Base-by-base conservation (phyloP, 2,329 filamentous ascomycete genomes). In the Fusarium bactridioides region DNA sequence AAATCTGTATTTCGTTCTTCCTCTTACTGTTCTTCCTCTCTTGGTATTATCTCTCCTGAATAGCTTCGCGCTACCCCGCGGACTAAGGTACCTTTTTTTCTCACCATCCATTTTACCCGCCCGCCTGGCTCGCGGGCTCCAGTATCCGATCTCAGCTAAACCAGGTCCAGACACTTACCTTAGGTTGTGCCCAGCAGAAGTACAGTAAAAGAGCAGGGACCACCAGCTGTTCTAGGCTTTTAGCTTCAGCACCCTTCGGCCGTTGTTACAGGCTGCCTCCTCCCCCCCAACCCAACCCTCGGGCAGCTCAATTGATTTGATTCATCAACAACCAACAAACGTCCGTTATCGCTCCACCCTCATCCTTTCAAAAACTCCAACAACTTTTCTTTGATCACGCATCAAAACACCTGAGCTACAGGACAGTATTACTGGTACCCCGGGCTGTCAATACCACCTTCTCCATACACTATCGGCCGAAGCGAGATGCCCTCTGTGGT, bases 401-500 rank as follows among this genome's bases (percentile, higher is more conserved):
- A 8, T 35, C 48, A 21, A n/a, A 15, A 33, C 23, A 16, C 29
- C 21, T 23, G n/a, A 19, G 47, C 16, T 23, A 23, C 45, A 10
- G 47, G n/a, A 29, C 25, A 3, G 25, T 27, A 10, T 21, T 27
- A 3, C 5, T 27, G 27, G 47, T 21, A 7, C 37, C 41, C 27
- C 56, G 25, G 55, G 43, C 29, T 57, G 41, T 48, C 33, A 40
- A 64, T 45, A 57, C 48, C 58, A 60, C 62, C 69, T 59, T 60
- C 57, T 73, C 60, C 60, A 58, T 67, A 65, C 37, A 67, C 61
- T 55, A 70, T 63, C 45, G 37, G 47, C 57, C 48, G 41, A 69
- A 69, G 55, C 75, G 76, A 77, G 70, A 77, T 77, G 76, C 74
- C 57, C 69, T 69, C 67, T 66, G 72, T 59, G 73, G 68, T 64